Evolutionary conservation across 2,329 filamentous ascomycete genomes (phyloP), one percentile per base, ranked within the genome.

Genomic region (Talaromyces sp.): DNA sequence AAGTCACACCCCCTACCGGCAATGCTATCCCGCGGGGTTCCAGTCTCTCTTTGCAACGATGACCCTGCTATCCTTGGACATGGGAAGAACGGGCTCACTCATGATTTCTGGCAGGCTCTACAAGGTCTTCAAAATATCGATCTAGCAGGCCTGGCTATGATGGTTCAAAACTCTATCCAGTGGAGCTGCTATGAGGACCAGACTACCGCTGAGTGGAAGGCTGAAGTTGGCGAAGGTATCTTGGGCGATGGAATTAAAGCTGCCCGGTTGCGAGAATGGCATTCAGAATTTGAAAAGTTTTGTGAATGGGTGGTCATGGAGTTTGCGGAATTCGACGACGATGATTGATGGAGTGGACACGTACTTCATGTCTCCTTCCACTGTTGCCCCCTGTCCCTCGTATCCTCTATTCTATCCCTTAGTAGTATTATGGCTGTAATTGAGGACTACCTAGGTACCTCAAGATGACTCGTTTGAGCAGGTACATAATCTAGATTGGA

Each of bases 121-220:
- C 91, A 96, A 72, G 92, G 90, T 0, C 94, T 92, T 84, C 88
- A 96, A 54, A 96, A 95, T 66, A 82, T 97, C 13, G 94, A 92
- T 0, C 80, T 97, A 2, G 91, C 90, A 10, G 93, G 92, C 0
- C 75, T 97, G 47, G 93, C 89, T 0, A 89, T 87, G 52, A 80
- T 99, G 63, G 93, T 91, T 0, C 91, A 97, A 79, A 97, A 96
- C 68, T 95, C 90, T 60, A 86, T 97, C 40, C 82, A 90, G 36
- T 97, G 91, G 90, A 88, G 91, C 8, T 88, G 87, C 19, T 95
- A 92, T 64, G 91, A 96, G 68, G 91, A 97, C 62, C 85, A 91
- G 69, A 81, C 75, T 17, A 72, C 82, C 10, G 82, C 85, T 7
- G 84, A 87, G 41, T 97, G 92, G 91, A 72, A 80, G 19, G 80